Evolutionary conservation across 345 rosid genomes (phyloP).

Genomic region (Eutrema heterophyllum): DNA sequence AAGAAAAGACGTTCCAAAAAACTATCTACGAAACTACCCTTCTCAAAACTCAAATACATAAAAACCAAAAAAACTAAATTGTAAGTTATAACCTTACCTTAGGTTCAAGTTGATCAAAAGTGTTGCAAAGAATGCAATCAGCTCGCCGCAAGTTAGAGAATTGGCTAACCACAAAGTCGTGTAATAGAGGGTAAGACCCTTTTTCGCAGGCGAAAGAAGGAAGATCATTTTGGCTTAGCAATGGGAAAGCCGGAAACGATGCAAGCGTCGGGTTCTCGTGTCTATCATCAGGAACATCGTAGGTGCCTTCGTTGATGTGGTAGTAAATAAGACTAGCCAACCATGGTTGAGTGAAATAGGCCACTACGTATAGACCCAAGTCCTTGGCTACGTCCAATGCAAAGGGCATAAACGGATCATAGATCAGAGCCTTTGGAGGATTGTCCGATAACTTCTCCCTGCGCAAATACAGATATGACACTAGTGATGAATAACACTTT

Average conservation of each 20-base stretch:
- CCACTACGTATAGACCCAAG: slow-evolving; percentile 23
- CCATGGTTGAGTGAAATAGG: slow-evolving; percentile 38
- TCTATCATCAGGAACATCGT: slow-evolving; percentile 30
- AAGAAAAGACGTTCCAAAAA: background rate
- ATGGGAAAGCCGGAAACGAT: slow-evolving; percentile 33
- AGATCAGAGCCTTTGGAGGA: slow-evolving; percentile 36
- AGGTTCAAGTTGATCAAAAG: slow-evolving; percentile 44
- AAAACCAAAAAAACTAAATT: background rate
- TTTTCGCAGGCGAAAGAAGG: slow-evolving; percentile 37
- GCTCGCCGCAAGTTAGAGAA: slow-evolving; percentile 38
- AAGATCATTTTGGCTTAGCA: slow-evolving; percentile 34
- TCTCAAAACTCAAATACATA: background rate
- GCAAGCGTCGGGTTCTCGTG: slow-evolving; percentile 9
- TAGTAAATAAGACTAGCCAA: slow-evolving; percentile 31
- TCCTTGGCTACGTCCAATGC: slow-evolving; percentile 37
- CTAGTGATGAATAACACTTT: background rate
- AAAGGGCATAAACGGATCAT: slow-evolving; percentile 47
- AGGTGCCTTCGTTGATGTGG: slow-evolving; percentile 33
- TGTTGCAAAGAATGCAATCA: slow-evolving; percentile 40
- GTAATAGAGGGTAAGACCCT: slow-evolving; percentile 17
- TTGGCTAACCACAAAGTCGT: slow-evolving; percentile 4
- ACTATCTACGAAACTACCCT: background rate
- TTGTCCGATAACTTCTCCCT: slow-evolving; percentile 17
- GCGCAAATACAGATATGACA: background rate
- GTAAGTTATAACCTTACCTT: slow-evolving; percentile 31